A percentile compares a stretch with the other conserved stretches of the same genome.
These are phyloP conservation scores for Incumbomyces lentus DNA, from an alignment of 2,329 filamentous ascomycete genomes.

Conservation along the genomic window DNA sequence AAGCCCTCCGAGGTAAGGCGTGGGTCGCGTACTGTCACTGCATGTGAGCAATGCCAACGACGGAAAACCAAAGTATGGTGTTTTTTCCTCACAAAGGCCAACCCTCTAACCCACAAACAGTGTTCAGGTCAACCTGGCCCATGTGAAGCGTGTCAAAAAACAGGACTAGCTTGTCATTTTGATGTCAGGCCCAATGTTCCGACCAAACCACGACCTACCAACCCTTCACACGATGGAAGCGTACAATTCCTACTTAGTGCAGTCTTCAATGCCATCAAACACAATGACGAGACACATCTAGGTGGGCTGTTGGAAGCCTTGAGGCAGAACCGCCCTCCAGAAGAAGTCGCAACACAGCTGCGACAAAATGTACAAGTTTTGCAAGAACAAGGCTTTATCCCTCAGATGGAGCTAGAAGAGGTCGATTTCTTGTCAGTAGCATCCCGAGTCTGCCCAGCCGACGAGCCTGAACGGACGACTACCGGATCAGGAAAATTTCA, in stretches of 20 bases:
- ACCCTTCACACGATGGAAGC: not conserved
- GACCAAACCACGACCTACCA: not conserved
- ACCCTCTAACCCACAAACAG: not conserved
- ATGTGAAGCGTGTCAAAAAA: conserved; percentile 4
- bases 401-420: not conserved
- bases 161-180: conserved; percentile 6
- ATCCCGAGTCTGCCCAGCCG: not conserved
- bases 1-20: not conserved
- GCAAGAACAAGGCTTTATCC: not conserved
- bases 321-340: not conserved
- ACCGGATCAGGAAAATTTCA: not conserved
- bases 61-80: conserved; percentile 7
- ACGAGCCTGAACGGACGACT: not conserved
- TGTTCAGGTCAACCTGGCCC: conserved; percentile 8
- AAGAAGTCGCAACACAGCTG: not conserved
- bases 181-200: not conserved
- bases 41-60: conserved; percentile 8
- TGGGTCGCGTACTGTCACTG: conserved; percentile 4
- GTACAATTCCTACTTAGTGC: not conserved
- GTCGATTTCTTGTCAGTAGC: not conserved
- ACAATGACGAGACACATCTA: not conserved
- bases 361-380: not conserved
- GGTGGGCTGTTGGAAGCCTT: not conserved
- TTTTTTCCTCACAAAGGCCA: not conserved
- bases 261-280: not conserved